Percentiles rank a stretch among this genome's conserved stretches.
Conservation (phyloP, 371 early-diverging fungal genomes). For the Dinochytrium kinnereticum region DNA sequence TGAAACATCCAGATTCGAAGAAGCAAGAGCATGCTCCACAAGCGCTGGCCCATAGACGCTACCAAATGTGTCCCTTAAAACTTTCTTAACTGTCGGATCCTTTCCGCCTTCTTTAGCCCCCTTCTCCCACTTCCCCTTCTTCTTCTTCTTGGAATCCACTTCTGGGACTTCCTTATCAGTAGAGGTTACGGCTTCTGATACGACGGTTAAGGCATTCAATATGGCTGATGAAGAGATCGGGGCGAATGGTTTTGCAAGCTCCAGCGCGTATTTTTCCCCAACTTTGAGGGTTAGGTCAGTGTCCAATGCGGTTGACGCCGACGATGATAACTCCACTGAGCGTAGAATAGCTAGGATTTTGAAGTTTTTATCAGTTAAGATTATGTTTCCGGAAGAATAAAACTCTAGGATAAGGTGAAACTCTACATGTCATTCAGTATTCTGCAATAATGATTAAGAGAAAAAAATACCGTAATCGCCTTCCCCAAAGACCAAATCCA, state of each 20-base stretch:
- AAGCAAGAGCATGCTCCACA: constrained; percentile 81
- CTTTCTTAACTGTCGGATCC: constrained; percentile 73
- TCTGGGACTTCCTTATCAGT: background rate
- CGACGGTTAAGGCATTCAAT: constrained; percentile 17
- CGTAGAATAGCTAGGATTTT: constrained; percentile 84
- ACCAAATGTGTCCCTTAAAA: constrained; percentile 74
- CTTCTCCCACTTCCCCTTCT: constrained; percentile 11
- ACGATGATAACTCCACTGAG: constrained; percentile 69
- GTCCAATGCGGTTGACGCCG: constrained; percentile 43
- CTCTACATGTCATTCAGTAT: constrained; percentile 43
- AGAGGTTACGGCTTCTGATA: constrained; percentile 14
- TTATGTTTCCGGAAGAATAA: constrained; percentile 94
- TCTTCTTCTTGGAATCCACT: constrained; percentile 27
- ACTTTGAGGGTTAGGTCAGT: constrained; percentile 71
- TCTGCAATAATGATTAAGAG: background rate
- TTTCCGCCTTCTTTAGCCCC: constrained; percentile 48
- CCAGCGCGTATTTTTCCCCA: constrained; percentile 74
- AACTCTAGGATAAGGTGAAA: constrained; percentile 95
- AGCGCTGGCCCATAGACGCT: constrained; percentile 86
- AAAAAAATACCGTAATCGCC: constrained; percentile 48
- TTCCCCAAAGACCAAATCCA: constrained; percentile 89
- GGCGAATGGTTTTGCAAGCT: constrained; percentile 61
- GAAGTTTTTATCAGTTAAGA: constrained; percentile 90
- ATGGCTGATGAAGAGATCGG: constrained; percentile 50
- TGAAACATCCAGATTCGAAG: constrained; percentile 63